Base-by-base conservation (phyloP, 345 rosid genomes). In the Camelina hispida region DNA sequence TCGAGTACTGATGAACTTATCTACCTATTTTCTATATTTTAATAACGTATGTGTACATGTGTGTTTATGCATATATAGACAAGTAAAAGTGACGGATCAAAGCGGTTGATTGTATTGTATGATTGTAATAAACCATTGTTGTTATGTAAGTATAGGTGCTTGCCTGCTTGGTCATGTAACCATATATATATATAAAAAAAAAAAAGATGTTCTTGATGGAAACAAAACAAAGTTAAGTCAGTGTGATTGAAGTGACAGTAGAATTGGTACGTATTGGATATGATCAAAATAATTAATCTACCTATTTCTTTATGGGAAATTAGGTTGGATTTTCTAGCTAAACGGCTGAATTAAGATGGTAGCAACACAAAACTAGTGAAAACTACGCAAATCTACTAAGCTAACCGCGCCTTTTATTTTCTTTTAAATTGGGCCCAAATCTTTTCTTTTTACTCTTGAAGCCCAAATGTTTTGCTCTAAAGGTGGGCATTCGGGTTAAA, bases 261-360 rank as follows among this genome's bases (percentile, higher is more conserved):
- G 50, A 7, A 71, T 60, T 50, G 67, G 67, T 60, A 50, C 60
- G 12, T 35, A 47, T 15, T 32, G 34, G 66, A 57, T 46, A 58
- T 58, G 56, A 58, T 58, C 46, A 30, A 25, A 48, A 6, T 7
- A 32, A 32, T 25, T 25, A 25, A 66, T 52, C 4, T n/a, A n/a
- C 34, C 42, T 1, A 25, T 25, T 25, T 25, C 28, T 3, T 25
- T 25, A 25, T 25, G 28, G 28, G 28, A 25, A 25, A 3, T 25
- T 25, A 25, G 28, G 28, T 25, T 25, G 28, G 28, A 3, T 25
- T 25, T 25, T 25, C 28, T 25, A 25, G 28, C 28, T 25, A 25
- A 25, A 25, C 28, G 28, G 28, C 28, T 25, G 28, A 25, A 25
- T 25, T 25, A 25, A 20, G 22, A 20, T 20, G 22, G 22, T 20